Conservation (phyloP, 140 eudicot species). For the Stevia rebaudiana region DNA sequence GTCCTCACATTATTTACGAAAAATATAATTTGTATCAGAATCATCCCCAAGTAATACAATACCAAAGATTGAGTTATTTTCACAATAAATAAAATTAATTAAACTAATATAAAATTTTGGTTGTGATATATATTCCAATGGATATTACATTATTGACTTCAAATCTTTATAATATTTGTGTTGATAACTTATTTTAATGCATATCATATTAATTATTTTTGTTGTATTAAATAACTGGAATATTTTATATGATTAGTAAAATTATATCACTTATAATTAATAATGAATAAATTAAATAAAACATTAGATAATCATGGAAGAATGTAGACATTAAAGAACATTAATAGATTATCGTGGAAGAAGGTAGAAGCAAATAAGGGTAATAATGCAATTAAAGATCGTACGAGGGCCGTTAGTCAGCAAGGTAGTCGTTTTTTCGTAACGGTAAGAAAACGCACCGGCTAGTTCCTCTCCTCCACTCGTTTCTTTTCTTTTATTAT, state of each 20-base stretch:
- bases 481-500: not conserved
- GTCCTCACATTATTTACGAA: too few species aligned
- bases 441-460: constrained; percentile 5
- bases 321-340: not conserved
- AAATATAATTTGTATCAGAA: too few species aligned
- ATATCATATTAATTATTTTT: not conserved
- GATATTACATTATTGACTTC: not conserved
- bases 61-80: not conserved
- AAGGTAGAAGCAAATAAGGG: not conserved
- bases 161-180: constrained; percentile 11
- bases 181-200: not conserved
- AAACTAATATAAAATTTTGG: constrained; percentile 3
- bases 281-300: too few species aligned
- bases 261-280: not conserved
- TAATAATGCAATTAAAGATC: constrained; percentile 1
- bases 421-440: not conserved
- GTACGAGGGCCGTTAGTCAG: not conserved
- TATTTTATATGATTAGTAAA: not conserved
- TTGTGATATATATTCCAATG: constrained; percentile 19
- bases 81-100: constrained; percentile 12
- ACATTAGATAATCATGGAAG: too few species aligned
- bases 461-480: constrained; percentile 6
- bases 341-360: not conserved
- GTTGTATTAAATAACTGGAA: not conserved
- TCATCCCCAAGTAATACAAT: too few species aligned